Conservation (phyloP, 805 yeast species). For the Candida dendrica region DNA sequence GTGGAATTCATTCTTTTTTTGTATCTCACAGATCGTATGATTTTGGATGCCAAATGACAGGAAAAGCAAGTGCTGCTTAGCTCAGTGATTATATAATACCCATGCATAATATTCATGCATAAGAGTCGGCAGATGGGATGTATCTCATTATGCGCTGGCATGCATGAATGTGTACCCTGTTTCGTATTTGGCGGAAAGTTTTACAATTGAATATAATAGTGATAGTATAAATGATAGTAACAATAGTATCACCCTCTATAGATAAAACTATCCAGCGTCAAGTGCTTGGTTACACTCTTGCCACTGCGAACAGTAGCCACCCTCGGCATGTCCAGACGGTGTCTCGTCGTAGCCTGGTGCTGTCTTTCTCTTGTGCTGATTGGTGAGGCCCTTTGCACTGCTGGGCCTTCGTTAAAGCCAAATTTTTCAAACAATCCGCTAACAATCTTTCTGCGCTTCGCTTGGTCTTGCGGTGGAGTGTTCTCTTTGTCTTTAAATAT, state of each 20-base stretch:
- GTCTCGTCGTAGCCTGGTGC: not conserved
- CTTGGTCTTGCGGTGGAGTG: not conserved
- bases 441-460: not conserved
- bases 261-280: slow-evolving; percentile 14
- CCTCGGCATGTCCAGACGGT: not conserved
- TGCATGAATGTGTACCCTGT: no score
- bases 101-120: no score
- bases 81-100: no score
- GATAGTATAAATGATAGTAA: no score
- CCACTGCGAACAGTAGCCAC: slow-evolving; percentile 4
- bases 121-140: no score
- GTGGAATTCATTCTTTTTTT: not conserved
- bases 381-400: no score
- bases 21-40: slow-evolving; percentile 1
- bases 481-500: not conserved
- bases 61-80: no score
- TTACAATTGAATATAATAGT: no score
- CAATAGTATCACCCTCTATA: slow-evolving; percentile 11
- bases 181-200: no score
- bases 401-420: not conserved
- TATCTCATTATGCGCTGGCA: no score
- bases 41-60: not conserved
- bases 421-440: not conserved
- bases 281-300: slow-evolving; percentile 3
- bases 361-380: no score